Conservation (phyloP, 106 monocot species). For the Vanilla planifolia region DNA sequence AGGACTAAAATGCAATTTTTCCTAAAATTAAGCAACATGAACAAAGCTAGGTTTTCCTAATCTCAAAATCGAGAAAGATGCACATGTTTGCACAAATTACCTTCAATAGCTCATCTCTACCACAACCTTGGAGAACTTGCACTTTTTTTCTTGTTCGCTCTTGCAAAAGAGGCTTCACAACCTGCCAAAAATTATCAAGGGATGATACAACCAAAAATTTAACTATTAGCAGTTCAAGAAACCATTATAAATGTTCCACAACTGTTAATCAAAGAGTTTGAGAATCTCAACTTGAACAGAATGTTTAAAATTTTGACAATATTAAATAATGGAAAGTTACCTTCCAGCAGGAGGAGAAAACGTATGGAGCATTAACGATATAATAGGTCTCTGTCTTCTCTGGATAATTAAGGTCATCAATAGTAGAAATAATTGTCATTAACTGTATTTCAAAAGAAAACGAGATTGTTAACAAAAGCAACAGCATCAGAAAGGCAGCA, state of each 20-base stretch:
- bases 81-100: too few species aligned
- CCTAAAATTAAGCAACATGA: too few species aligned
- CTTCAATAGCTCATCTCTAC: conserved; percentile 66
- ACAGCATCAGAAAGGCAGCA: too few species aligned
- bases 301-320: too few species aligned
- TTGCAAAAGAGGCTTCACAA: conserved; percentile 90
- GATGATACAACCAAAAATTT: too few species aligned
- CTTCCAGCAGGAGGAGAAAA: conserved; percentile 99
- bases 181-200: conserved; percentile 43
- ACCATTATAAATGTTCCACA: too few species aligned
- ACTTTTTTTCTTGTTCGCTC: conserved; percentile 84
- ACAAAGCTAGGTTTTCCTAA: too few species aligned
- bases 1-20: too few species aligned
- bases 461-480: not conserved
- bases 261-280: not conserved
- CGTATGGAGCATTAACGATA: conserved; percentile 85
- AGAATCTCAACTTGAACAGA: too few species aligned
- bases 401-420: conserved; percentile 94
- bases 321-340: conserved; percentile 25
- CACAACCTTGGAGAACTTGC: conserved; percentile 58
- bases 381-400: conserved; percentile 96
- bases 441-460: conserved; percentile 40
- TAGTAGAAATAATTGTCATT: conserved; percentile 76
- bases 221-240: too few species aligned
- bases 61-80: too few species aligned